phyloP scores from a whole-genome alignment of 139 green algal genomes.

The Gonium pectorale region DNA sequence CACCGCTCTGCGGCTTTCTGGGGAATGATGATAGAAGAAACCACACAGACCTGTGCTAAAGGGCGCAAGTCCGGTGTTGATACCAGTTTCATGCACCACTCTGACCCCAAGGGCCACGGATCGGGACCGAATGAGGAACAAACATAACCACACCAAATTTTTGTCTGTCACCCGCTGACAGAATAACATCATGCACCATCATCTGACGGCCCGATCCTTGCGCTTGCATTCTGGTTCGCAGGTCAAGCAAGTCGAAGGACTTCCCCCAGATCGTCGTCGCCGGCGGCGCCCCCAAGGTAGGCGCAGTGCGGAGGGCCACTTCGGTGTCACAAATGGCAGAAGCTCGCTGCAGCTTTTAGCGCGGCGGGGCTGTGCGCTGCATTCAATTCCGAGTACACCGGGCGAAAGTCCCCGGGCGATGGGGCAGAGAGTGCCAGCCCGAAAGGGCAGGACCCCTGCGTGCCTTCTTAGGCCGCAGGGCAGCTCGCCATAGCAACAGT shows the following conservation, averaged over 20 bases:
- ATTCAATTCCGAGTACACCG: conserved; percentile 71
- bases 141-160: neutral
- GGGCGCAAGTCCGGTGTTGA: conserved; percentile 37
- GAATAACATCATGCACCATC: conserved; percentile 84
- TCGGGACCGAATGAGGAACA: neutral
- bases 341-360: conserved; percentile 31
- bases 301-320: conserved; percentile 87
- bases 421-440: conserved; percentile 96
- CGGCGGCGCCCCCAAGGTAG: neutral
- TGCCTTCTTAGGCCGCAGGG: conserved; percentile 68
- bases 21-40: conserved; percentile 57
- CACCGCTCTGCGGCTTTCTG: no score
- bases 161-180: conserved; percentile 15
- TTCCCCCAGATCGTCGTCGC: no score
- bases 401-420: conserved; percentile 98
- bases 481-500: conserved; percentile 98
- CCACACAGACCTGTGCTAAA: conserved; percentile 69
- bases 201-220: conserved; percentile 81
- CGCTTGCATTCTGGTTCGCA: no score
- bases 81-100: conserved; percentile 66
- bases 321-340: conserved; percentile 65
- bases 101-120: no score
- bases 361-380: conserved; percentile 47
- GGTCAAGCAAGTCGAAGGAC: no score
- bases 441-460: conserved; percentile 86